A percentile compares a stretch with the other conserved stretches of the same genome.
Conservation (phyloP, 306 rosid species). For the Arachis hypogaea region DNA sequence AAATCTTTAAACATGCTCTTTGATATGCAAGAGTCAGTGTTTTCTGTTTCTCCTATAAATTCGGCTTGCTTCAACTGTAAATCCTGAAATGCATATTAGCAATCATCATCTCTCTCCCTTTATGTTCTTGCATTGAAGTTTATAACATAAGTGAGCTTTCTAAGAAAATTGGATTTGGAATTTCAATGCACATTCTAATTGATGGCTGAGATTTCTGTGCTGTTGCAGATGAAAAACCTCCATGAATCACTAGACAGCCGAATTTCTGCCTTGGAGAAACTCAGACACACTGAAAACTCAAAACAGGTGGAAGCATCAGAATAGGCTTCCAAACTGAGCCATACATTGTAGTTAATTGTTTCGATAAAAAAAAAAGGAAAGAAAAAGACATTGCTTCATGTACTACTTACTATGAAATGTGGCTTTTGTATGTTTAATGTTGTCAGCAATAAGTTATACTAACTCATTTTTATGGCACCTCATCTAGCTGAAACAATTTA, state of each 20-base stretch:
- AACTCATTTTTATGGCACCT: slow-evolving; percentile 36
- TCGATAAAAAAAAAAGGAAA: not conserved
- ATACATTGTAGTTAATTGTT: slow-evolving; percentile 33
- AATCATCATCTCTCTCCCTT: slow-evolving; percentile 16
- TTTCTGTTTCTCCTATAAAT: not conserved
- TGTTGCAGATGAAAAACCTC: slow-evolving; percentile 70
- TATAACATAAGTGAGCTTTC: not conserved
- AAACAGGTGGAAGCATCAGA: slow-evolving; percentile 63
- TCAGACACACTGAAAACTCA: slow-evolving; percentile 62
- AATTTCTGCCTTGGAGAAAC: slow-evolving; percentile 74
- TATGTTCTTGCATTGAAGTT: slow-evolving; percentile 9
- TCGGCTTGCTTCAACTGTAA: not conserved
- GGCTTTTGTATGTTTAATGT: slow-evolving; percentile 26
- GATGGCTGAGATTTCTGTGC: slow-evolving; percentile 29
- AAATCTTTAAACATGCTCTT: not conserved
- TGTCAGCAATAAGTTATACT: slow-evolving; percentile 42
- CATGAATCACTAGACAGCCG: slow-evolving; percentile 70
- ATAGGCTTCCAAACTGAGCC: slow-evolving; percentile 39
- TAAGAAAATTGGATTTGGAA: not conserved
- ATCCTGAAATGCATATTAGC: not conserved
- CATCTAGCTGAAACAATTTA: slow-evolving; percentile 23
- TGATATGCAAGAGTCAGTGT: not conserved
- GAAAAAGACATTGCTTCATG: not conserved
- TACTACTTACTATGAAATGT: slow-evolving; percentile 24
- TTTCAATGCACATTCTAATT: slow-evolving; percentile 20